Evolutionary conservation across 2,329 filamentous ascomycete genomes (phyloP).

Genomic region (Diplocarpon rosae): DNA sequence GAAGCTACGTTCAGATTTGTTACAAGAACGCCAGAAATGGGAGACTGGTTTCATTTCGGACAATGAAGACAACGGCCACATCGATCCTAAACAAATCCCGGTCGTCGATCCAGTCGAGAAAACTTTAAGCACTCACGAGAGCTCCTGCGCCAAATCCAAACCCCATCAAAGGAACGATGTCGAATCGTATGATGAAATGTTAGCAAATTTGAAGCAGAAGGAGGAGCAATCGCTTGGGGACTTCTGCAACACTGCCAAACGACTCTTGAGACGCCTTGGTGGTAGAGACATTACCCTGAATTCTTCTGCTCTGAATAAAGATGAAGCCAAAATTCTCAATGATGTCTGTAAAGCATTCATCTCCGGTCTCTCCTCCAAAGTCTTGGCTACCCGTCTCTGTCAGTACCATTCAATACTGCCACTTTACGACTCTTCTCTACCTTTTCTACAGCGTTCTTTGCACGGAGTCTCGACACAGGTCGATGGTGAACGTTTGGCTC

Average conservation of each 20-base stretch:
- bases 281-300: conserved; percentile 21
- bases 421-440: conserved; percentile 23
- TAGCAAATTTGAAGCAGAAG: conserved; percentile 22
- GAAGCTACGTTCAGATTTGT: conserved; percentile 47
- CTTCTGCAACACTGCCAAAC: conserved; percentile 25
- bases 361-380: conserved; percentile 38
- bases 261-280: conserved; percentile 21
- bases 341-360: conserved; percentile 44
- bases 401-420: conserved; percentile 36
- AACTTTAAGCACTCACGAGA: no score
- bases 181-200: conserved; percentile 7
- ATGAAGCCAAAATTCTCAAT: conserved; percentile 39
- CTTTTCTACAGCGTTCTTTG: conserved; percentile 34
- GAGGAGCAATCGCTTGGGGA: conserved; percentile 22
- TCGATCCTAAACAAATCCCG: not conserved
- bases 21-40: conserved; percentile 60
- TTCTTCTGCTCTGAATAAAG: conserved; percentile 15
- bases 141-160: not conserved
- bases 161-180: no score
- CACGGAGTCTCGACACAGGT: conserved; percentile 41
- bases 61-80: conserved; percentile 23
- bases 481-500: conserved; percentile 44
- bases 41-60: conserved; percentile 41
- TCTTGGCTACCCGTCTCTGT: conserved; percentile 35
- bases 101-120: no score